These are phyloP conservation scores for Sedum album DNA, from an alignment of 164 flowering plant genomes.

Conservation along the genomic window DNA sequence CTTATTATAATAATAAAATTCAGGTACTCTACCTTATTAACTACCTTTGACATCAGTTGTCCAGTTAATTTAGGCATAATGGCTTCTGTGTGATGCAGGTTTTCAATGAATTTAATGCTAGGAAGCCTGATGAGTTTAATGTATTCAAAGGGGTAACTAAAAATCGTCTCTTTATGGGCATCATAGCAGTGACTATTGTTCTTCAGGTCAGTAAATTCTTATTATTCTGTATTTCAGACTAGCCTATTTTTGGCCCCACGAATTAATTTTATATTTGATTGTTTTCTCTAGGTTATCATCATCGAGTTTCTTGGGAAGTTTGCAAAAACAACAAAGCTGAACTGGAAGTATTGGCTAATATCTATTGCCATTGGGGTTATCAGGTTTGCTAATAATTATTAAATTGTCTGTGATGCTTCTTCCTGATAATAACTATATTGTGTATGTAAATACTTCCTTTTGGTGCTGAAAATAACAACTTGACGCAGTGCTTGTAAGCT, in stretches of 20 bases:
- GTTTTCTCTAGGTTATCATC: slow-evolving; percentile 49
- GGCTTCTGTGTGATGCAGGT: slow-evolving; percentile 33
- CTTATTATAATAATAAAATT: too few relatives aligned
- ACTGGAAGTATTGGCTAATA: slow-evolving; percentile 64
- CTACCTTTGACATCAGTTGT: not conserved
- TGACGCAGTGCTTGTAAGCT: too few relatives aligned
- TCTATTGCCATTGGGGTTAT: slow-evolving; percentile 52
- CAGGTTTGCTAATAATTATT: slow-evolving; percentile 34
- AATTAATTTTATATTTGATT: not conserved
- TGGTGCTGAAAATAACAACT: not conserved
- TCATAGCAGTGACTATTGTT: slow-evolving; percentile 47
- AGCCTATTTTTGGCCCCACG: not conserved
- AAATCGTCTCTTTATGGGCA: slow-evolving; percentile 71
- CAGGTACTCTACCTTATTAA: too few relatives aligned
- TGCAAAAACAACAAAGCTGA: slow-evolving; percentile 49
- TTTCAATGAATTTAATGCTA: too few relatives aligned
- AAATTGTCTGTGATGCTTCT: not conserved
- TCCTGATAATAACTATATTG: not conserved
- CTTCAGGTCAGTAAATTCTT: slow-evolving; percentile 56
- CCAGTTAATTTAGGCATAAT: not conserved
- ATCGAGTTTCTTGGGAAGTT: too few relatives aligned
- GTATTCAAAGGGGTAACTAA: slow-evolving; percentile 60
- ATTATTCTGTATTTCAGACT: not conserved
- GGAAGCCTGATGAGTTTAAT: slow-evolving; percentile 82
- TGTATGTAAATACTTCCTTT: not conserved